A percentile compares a stretch with the other conserved stretches of the same genome.
Evolutionary conservation across 192 early-diverging fungal genomes (phyloP).

Genomic region (Coemansia sp.): DNA sequence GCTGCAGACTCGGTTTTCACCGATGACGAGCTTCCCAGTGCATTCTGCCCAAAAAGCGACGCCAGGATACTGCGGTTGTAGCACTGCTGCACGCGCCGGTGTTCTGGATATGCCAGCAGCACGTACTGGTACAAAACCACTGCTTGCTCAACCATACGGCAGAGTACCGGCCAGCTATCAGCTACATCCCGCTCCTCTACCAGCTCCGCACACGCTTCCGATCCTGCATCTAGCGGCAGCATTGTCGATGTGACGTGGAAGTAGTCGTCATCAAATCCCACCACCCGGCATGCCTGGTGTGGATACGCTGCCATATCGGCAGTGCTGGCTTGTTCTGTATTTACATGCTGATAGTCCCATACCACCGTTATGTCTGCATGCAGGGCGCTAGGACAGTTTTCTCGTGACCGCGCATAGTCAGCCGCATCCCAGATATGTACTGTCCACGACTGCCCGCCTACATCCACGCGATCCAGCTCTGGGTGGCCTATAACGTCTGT

Average conservation of each 20-base stretch:
- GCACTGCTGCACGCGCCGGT: slow-evolving; percentile 52
- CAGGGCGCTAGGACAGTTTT: slow-evolving; percentile 34
- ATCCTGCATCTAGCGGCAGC: slow-evolving; percentile 30
- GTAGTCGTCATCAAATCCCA: slow-evolving; percentile 49
- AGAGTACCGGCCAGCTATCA: slow-evolving; percentile 48
- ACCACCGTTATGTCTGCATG: slow-evolving; percentile 44
- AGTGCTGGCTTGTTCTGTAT: background rate
- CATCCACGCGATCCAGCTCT: slow-evolving; percentile 53
- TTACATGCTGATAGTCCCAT: slow-evolving; percentile 47
- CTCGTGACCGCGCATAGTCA: slow-evolving; percentile 33
- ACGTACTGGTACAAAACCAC: slow-evolving; percentile 50
- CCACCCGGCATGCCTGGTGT: slow-evolving; percentile 40
- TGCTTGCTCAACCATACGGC: slow-evolving; percentile 48
- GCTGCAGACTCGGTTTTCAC: slow-evolving; percentile 45
- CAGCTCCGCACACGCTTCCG: slow-evolving; percentile 38
- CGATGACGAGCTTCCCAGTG: slow-evolving; percentile 43
- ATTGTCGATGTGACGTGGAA: slow-evolving; percentile 44
- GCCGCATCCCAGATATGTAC: slow-evolving; percentile 49
- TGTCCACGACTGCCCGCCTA: slow-evolving; percentile 50
- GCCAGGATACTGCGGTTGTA: slow-evolving; percentile 55
- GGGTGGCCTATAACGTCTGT: slow-evolving; percentile 26
- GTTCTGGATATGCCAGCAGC: slow-evolving; percentile 48
- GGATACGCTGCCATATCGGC: slow-evolving; percentile 28
- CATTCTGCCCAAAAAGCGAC: slow-evolving; percentile 51
- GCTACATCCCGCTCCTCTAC: slow-evolving; percentile 46